Percentiles rank a stretch among this genome's conserved stretches.
phyloP scores from a whole-genome alignment of 192 early-diverging fungal genomes.

The Dissophora ornata region DNA sequence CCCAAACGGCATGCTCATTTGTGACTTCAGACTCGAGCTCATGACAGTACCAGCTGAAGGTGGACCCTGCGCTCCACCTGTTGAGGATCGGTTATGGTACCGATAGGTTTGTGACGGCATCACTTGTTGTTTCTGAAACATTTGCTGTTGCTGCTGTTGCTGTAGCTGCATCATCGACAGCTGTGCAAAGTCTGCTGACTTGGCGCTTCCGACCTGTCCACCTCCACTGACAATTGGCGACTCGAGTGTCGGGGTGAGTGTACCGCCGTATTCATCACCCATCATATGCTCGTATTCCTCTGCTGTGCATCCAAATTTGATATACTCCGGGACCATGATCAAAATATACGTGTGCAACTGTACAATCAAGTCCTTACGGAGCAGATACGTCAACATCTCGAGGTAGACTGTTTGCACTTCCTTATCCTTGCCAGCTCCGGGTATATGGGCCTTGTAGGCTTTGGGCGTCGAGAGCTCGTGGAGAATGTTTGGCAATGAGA shows the following conservation, averaged over 20 bases:
- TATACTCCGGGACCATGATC: constrained; percentile 70
- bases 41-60: constrained; percentile 13
- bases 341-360: constrained; percentile 87
- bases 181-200: constrained; percentile 38
- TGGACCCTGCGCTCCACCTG: constrained; percentile 28
- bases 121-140: constrained; percentile 29
- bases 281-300: constrained; percentile 53
- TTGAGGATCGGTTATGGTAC: constrained; percentile 47
- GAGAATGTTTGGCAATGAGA: constrained; percentile 69
- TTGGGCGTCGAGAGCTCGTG: constrained; percentile 66
- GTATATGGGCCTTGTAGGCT: constrained; percentile 61
- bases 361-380: constrained; percentile 79
- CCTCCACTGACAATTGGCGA: constrained; percentile 19
- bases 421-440: constrained; percentile 66
- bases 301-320: constrained; percentile 54
- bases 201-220: constrained; percentile 42
- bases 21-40: constrained; percentile 32
- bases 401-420: constrained; percentile 75
- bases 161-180: constrained; percentile 20
- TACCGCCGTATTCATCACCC: constrained; percentile 32
- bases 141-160: constrained; percentile 30
- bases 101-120: constrained; percentile 47
- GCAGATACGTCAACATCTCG: constrained; percentile 84
- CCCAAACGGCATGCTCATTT: constrained; percentile 29
- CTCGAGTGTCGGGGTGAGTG: constrained; percentile 40